Conservation (phyloP, 208 protist species). For the Polymyxa betae region DNA sequence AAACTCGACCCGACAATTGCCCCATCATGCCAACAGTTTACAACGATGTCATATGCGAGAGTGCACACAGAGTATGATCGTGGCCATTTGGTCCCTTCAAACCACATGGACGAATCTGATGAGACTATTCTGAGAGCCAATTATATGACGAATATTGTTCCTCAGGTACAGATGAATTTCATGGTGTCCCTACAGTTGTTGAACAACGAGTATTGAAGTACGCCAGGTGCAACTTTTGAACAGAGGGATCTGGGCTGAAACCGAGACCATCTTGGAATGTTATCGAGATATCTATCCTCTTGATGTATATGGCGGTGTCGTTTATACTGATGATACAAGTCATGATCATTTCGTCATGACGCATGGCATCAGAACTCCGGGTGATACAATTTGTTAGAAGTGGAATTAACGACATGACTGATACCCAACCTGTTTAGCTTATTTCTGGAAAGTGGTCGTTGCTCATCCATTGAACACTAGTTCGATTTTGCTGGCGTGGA, state of each 20-base stretch:
- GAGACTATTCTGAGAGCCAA: neutral
- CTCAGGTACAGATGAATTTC: neutral
- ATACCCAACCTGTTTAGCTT: no score
- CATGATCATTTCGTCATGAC: neutral
- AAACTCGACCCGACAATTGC: neutral
- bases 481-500: neutral
- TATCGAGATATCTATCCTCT: neutral
- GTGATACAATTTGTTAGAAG: no score
- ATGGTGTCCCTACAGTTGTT: no score
- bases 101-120: neutral
- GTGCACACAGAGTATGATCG: neutral
- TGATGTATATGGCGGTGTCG: neutral
- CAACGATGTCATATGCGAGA: neutral
- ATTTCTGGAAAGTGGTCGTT: constrained; percentile 49
- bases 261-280: neutral
- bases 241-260: neutral
- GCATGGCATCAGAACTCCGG: constrained; percentile 30
- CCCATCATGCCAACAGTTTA: constrained; percentile 6
- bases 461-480: neutral
- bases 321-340: neutral
- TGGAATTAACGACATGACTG: no score
- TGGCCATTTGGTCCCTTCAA: constrained; percentile 11
- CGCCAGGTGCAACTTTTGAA: neutral
- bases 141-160: constrained; percentile 46
- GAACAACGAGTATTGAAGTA: neutral